Evolutionary conservation across 495 filamentous ascomycete species (phyloP), one percentile per base, ranked within the genome.

Genomic region (Hypoxylon perforatum): DNA sequence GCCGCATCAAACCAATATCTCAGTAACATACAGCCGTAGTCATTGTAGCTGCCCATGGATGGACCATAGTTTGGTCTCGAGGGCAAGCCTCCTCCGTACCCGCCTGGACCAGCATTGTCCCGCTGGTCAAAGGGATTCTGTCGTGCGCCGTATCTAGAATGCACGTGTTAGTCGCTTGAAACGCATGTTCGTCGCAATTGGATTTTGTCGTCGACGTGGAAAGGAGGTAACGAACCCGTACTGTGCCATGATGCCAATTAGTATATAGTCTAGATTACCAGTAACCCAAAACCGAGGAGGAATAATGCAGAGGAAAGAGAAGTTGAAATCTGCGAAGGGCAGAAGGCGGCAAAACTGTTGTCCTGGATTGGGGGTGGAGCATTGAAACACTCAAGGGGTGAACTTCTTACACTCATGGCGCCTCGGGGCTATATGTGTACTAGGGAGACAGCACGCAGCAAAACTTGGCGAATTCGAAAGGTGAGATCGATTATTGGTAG

Each of bases 41-140:
- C 79, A n/a, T n/a, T n/a, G 61, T 83, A 76, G 41, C 74, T 74
- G 25, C 77, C 77, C 77, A 81, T 82, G 44, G 72, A 58, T 25
- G 73, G 75, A 33, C 62, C 74, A 47, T 80, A 78, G 54, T 78
- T 76, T 48, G 77, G 77, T 68, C 75, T 75, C 33, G 71, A 65
- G 45, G 73, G 73, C 21, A 77, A 61, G n/a, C 76, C 76, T 36
- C 72, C 73, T 28, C 76, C 68, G 33, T 75, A 76, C 35, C 72
- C 70, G 33, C 73, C 73, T 42, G 72, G 39, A 60, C 57, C 68
- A 63, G 65, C 56, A 30, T 58, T 73, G 38, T 73, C 70, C 60
- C 78, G 76, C 60, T 86, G 76, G 57, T 81, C 82, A 70, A 84
- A 87, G 15, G 85, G 82, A 69, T 86, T 85, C 45, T 68, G 67